Evolutionary conservation across 352 stramenopile genomes (phyloP).

Genomic region (Globisporangium middletonii): DNA sequence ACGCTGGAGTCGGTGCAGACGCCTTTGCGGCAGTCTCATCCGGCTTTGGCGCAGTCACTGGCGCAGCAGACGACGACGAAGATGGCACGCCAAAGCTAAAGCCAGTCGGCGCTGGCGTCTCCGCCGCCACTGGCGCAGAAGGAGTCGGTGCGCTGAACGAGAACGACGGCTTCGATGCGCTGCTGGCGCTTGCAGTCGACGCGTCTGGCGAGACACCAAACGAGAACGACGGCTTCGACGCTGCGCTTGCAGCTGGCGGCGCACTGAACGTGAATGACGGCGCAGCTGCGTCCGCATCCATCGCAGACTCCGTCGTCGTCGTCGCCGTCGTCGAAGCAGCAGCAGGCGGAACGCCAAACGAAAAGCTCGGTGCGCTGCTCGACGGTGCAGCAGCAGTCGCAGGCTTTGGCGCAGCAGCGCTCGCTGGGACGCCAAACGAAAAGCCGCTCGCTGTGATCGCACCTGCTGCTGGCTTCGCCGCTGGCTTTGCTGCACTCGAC

Average conservation of each 20-base stretch:
- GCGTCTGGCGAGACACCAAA: slow-evolving; percentile 13
- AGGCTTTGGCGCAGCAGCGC: slow-evolving; percentile 4
- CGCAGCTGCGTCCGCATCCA: slow-evolving; percentile 20
- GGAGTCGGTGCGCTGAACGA: slow-evolving; percentile 7
- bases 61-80: background rate
- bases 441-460: slow-evolving; percentile 19
- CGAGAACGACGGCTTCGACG: slow-evolving; percentile 16
- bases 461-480: slow-evolving; percentile 1
- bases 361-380: slow-evolving; percentile 16
- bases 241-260: slow-evolving; percentile 18
- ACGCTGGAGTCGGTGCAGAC: slow-evolving; percentile 6
- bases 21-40: slow-evolving; percentile 5
- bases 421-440: slow-evolving; percentile 18
- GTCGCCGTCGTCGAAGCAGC: background rate
- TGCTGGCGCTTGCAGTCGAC: background rate
- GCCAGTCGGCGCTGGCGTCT: slow-evolving; percentile 6
- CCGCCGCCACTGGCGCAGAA: background rate
- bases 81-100: slow-evolving; percentile 28
- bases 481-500: background rate
- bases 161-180: slow-evolving; percentile 20
- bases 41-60: slow-evolving; percentile 4
- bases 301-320: background rate
- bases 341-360: slow-evolving; percentile 18
- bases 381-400: background rate
- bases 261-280: slow-evolving; percentile 51